phyloP scores from a whole-genome alignment of 495 filamentous ascomycete genomes.

The Cryomyces minteri region DNA sequence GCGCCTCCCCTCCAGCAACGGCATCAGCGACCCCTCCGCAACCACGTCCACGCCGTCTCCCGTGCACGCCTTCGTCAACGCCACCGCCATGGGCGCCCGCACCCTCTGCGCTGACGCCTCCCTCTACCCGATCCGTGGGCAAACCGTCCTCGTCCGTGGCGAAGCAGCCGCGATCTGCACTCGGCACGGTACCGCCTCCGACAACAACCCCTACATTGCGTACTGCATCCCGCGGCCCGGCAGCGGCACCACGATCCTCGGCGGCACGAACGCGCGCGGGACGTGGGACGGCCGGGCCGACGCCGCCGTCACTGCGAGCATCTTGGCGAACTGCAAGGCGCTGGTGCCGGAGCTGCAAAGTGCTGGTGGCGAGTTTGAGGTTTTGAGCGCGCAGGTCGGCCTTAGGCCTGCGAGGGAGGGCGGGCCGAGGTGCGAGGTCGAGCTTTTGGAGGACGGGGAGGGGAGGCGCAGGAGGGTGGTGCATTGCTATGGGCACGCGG shows the following conservation, averaged over 20 bases:
- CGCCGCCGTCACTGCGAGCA: slow-evolving; percentile 14
- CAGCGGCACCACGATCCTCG: slow-evolving; percentile 18
- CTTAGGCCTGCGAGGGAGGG: slow-evolving; percentile 19
- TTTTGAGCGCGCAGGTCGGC: slow-evolving; percentile 21
- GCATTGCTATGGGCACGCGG: slow-evolving; percentile 13
- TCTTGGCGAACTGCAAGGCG: slow-evolving; percentile 14
- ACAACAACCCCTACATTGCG: background rate
- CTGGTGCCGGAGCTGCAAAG: slow-evolving; percentile 20
- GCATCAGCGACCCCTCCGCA: background rate
- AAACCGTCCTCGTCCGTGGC: slow-evolving; percentile 18
- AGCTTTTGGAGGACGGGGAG: slow-evolving; percentile 4
- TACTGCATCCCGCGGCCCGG: slow-evolving; percentile 22
- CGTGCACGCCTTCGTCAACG: slow-evolving; percentile 15
- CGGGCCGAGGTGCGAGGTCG: slow-evolving; percentile 18
- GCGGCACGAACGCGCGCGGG: slow-evolving; percentile 19
- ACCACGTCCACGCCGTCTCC: background rate
- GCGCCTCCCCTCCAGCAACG: background rate
- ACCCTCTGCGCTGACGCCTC: slow-evolving; percentile 11
- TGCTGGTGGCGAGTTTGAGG: slow-evolving; percentile 18
- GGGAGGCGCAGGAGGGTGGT: slow-evolving; percentile 6
- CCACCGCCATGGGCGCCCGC: slow-evolving; percentile 16
- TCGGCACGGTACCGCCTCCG: slow-evolving; percentile 1
- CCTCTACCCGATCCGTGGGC: slow-evolving; percentile 18
- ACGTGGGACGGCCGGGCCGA: slow-evolving; percentile 18
- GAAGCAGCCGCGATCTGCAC: slow-evolving; percentile 7